phyloP scores from a whole-genome alignment of 805 yeast species.

The Saccharomycopsis microspora region DNA sequence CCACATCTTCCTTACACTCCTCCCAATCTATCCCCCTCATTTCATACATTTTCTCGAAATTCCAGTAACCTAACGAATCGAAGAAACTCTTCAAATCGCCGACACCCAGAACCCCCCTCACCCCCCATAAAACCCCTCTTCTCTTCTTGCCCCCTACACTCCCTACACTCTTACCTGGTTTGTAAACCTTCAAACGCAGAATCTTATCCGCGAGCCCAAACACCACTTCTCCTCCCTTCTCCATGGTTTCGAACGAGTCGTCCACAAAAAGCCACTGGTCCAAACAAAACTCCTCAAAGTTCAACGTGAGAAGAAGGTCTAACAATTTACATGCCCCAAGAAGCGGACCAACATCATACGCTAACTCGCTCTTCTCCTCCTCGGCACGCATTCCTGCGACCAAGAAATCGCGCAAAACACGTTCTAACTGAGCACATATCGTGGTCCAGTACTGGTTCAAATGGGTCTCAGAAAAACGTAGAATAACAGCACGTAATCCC shows the following conservation, averaged over 20 bases:
- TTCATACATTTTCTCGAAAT: constrained; percentile 56
- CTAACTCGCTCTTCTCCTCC: constrained; percentile 15
- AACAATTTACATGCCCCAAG: constrained; percentile 65
- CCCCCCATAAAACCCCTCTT: constrained; percentile 6
- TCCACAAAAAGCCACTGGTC: constrained; percentile 80
- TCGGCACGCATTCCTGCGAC: constrained; percentile 23
- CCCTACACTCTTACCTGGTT: constrained; percentile 17
- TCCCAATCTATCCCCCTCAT: constrained; percentile 31
- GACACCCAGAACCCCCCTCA: constrained; percentile 17
- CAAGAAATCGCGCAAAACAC: constrained; percentile 32
- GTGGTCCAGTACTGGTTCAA: constrained; percentile 60
- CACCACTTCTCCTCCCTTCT: background rate
- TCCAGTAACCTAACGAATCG: constrained; percentile 48
- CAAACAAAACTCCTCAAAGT: constrained; percentile 66
- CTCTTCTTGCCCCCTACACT: constrained; percentile 20
- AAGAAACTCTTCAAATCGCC: constrained; percentile 47
- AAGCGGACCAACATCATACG: constrained; percentile 26
- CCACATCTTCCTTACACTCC: constrained; percentile 43
- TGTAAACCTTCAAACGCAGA: constrained; percentile 27
- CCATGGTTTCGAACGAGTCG: constrained; percentile 49
- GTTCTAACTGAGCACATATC: constrained; percentile 49
- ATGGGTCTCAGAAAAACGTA: constrained; percentile 54
- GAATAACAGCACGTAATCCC: constrained; percentile 51
- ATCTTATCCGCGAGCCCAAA: constrained; percentile 39
- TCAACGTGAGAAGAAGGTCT: constrained; percentile 59